These are phyloP conservation scores for sunflower (Helianthus annuus) DNA, from an alignment of 129 eudicot species.

Conservation along the genomic window DNA sequence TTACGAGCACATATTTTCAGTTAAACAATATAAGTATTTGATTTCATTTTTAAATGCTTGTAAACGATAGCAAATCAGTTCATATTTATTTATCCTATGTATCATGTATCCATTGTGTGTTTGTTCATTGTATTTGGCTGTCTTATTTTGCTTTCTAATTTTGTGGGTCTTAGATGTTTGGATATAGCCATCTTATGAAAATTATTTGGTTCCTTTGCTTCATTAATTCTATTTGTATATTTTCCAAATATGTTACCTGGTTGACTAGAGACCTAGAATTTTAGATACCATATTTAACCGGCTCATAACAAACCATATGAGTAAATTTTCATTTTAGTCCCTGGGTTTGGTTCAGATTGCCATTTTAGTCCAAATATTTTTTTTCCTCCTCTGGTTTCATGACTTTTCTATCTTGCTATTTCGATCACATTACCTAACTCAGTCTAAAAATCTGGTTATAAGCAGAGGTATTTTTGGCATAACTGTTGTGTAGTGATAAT, in stretches of 20 bases:
- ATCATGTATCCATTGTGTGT: slow-evolving; percentile 19
- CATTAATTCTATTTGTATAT: neutral
- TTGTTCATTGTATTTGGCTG: slow-evolving; percentile 36
- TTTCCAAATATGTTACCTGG: neutral
- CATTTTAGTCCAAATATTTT: too few relatives aligned
- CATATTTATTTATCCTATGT: slow-evolving; percentile 7
- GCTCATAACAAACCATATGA: too few relatives aligned
- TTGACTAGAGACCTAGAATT: too few relatives aligned
- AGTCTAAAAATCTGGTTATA: too few relatives aligned
- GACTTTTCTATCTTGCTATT: too few relatives aligned
- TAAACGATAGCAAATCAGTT: slow-evolving; percentile 23
- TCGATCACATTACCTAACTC: too few relatives aligned
- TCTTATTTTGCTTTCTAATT: slow-evolving; percentile 18
- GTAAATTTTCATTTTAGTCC: too few relatives aligned
- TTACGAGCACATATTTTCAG: slow-evolving; percentile 24
- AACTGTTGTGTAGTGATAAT: too few relatives aligned
- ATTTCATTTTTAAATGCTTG: slow-evolving; percentile 19
- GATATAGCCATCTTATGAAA: neutral
- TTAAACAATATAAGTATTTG: neutral
- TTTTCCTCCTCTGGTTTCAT: too few relatives aligned
- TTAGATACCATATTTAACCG: too few relatives aligned
- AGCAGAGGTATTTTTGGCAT: too few relatives aligned
- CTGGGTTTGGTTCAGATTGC: too few relatives aligned
- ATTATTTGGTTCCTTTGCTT: neutral
- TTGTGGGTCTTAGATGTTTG: slow-evolving; percentile 32